Percentiles rank a stretch among this genome's conserved stretches.
Evolutionary conservation across 768 basidiomycete species (phyloP).

Genomic region (Coprinellus micaceus): DNA sequence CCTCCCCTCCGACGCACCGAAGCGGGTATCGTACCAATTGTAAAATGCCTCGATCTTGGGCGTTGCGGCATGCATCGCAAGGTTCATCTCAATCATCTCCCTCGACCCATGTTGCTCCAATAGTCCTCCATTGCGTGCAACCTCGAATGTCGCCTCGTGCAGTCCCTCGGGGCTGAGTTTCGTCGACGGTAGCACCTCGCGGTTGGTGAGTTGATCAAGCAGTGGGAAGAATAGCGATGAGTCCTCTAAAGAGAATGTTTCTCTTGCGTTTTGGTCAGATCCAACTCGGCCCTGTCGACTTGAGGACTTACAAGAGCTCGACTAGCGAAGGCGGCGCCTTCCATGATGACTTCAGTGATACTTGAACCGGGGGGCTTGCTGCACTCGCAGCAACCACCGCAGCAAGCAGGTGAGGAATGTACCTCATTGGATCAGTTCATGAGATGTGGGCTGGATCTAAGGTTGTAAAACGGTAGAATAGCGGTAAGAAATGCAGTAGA

Average conservation of each 20-base stretch:
- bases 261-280: constrained; percentile 42
- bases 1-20: constrained; percentile 25
- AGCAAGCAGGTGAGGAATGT: constrained; percentile 21
- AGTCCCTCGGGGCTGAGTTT: constrained; percentile 45
- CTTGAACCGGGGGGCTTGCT: constrained; percentile 50
- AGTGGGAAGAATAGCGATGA: constrained; percentile 73
- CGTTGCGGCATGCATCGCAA: constrained; percentile 73
- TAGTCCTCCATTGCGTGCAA: constrained; percentile 44
- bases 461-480: too few species aligned
- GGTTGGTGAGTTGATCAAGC: constrained; percentile 60
- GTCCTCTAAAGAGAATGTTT: constrained; percentile 74
- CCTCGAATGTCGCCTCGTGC: constrained; percentile 51
- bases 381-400: constrained; percentile 16
- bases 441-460: background rate
- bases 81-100: constrained; percentile 61
- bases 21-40: constrained; percentile 54
- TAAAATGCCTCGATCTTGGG: constrained; percentile 86
- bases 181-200: constrained; percentile 35
- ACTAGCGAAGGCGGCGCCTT: constrained; percentile 55
- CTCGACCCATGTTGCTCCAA: constrained; percentile 48
- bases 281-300: too few species aligned
- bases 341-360: constrained; percentile 64
- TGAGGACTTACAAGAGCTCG: too few species aligned
- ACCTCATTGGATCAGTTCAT: constrained; percentile 22
- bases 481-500: too few species aligned